These are phyloP conservation scores for Pseudopithomyces maydicus DNA, from an alignment of 2,329 filamentous ascomycete genomes.

Conservation along the genomic window DNA sequence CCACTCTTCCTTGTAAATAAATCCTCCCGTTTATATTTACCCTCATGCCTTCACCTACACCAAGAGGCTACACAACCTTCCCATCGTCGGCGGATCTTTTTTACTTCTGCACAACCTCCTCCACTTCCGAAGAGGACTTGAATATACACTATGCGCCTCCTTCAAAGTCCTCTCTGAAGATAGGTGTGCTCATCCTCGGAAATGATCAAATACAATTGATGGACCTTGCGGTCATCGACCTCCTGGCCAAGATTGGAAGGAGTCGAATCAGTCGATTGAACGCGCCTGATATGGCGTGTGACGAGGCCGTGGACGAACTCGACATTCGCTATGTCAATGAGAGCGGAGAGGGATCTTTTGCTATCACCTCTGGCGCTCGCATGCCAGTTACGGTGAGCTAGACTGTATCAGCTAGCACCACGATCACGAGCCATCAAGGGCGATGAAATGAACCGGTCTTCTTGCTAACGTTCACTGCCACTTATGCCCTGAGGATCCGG, in stretches of 20 bases:
- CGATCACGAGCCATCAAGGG: slow-evolving; percentile 7
- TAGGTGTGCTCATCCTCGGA: slow-evolving; percentile 39
- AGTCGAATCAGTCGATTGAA: slow-evolving; percentile 33
- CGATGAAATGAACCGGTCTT: neutral
- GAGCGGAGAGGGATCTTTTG: slow-evolving; percentile 43
- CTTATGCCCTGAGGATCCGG: neutral
- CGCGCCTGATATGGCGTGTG: slow-evolving; percentile 26
- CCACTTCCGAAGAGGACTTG: slow-evolving; percentile 39
- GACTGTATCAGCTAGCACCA: slow-evolving; percentile 27
- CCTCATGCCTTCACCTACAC: slow-evolving; percentile 38
- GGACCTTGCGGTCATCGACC: slow-evolving; percentile 40
- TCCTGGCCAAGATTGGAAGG: slow-evolving; percentile 38
- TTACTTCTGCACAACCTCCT: slow-evolving; percentile 43
- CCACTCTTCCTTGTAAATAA: slow-evolving; percentile 9
- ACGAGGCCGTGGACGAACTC: slow-evolving; percentile 41
- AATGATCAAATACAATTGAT: slow-evolving; percentile 37
- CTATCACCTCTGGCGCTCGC: slow-evolving; percentile 40
- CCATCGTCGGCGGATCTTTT: slow-evolving; percentile 43
- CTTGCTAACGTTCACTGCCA: neutral
- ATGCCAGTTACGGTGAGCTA: slow-evolving; percentile 47
- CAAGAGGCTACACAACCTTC: slow-evolving; percentile 39
- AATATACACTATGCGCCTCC: slow-evolving; percentile 38
- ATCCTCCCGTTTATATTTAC: neutral
- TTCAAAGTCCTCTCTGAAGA: slow-evolving; percentile 39
- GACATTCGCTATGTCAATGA: slow-evolving; percentile 45